A percentile compares a stretch with the other conserved stretches of the same genome.
phyloP scores from a whole-genome alignment of 305 asterid species.

The Rubia balearica region DNA sequence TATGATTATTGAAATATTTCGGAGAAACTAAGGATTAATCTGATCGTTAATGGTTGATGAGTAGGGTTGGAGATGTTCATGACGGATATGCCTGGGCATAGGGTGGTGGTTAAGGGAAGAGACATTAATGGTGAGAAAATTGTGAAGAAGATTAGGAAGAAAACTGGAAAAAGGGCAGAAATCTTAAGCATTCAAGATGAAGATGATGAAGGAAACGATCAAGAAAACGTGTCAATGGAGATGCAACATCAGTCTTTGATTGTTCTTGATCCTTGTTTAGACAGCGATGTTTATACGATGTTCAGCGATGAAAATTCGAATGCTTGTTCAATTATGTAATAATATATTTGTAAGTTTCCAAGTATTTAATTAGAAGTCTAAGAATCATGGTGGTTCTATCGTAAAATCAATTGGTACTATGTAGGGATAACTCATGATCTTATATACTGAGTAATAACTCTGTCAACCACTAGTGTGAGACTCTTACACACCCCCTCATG shows the following conservation, averaged over 20 bases:
- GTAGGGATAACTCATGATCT: no score
- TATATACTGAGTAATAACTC: no score
- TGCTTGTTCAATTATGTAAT: conserved; percentile 61
- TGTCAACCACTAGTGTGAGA: no score
- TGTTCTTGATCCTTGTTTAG: conserved; percentile 33
- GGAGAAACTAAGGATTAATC: not conserved
- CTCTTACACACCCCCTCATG: no score
- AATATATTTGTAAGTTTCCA: no score
- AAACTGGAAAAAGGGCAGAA: conserved; percentile 48
- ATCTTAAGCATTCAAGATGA: conserved; percentile 16
- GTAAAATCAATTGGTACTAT: no score
- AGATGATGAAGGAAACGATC: conserved; percentile 13
- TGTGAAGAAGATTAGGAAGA: conserved; percentile 53
- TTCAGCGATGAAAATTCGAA: conserved; percentile 73
- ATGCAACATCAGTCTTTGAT: conserved; percentile 19
- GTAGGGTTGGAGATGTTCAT: conserved; percentile 53
- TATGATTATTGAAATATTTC: not conserved
- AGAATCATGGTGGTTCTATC: no score
- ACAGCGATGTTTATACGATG: conserved; percentile 33
- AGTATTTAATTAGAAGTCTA: no score
- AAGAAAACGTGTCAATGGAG: conserved; percentile 18
- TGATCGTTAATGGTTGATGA: not conserved
- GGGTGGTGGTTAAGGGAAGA: conserved; percentile 44
- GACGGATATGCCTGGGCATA: conserved; percentile 53
- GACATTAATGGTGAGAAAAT: conserved; percentile 42